Conservation (phyloP, 192 early-diverging fungal species). For the Glomus cerebriforme region DNA sequence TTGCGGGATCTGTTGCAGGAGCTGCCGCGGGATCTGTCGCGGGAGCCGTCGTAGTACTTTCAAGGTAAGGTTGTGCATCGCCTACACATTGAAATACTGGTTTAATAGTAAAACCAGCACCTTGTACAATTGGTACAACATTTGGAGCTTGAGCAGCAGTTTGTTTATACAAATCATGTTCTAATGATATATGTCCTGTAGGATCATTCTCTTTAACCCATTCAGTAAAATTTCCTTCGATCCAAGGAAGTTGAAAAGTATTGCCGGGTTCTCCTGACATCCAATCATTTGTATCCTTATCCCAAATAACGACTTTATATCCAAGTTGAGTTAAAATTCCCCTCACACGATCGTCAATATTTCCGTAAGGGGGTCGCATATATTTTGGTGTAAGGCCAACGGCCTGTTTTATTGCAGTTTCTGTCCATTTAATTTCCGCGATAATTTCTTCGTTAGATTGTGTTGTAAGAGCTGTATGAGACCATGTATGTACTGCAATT, state of each 20-base stretch:
- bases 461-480: slow-evolving; percentile 53
- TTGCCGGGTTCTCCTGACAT: background rate
- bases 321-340: slow-evolving; percentile 61
- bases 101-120: background rate
- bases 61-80: background rate
- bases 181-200: slow-evolving; percentile 42
- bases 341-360: slow-evolving; percentile 74
- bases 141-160: background rate
- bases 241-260: background rate
- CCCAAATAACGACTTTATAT: slow-evolving; percentile 40
- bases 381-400: slow-evolving; percentile 59
- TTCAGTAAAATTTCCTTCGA: slow-evolving; percentile 19
- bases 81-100: background rate
- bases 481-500: slow-evolving; percentile 67
- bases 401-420: slow-evolving; percentile 53
- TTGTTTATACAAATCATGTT: background rate
- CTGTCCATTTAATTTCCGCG: slow-evolving; percentile 60
- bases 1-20: no score
- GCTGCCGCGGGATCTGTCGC: no score
- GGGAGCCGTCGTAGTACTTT: background rate
- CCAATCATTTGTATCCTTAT: slow-evolving; percentile 38
- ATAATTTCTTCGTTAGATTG: slow-evolving; percentile 49
- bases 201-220: slow-evolving; percentile 25
- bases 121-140: background rate
- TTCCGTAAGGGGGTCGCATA: slow-evolving; percentile 68